Conservation (phyloP, 108 stramenopile species). For the Fragilaria crotonensis region DNA sequence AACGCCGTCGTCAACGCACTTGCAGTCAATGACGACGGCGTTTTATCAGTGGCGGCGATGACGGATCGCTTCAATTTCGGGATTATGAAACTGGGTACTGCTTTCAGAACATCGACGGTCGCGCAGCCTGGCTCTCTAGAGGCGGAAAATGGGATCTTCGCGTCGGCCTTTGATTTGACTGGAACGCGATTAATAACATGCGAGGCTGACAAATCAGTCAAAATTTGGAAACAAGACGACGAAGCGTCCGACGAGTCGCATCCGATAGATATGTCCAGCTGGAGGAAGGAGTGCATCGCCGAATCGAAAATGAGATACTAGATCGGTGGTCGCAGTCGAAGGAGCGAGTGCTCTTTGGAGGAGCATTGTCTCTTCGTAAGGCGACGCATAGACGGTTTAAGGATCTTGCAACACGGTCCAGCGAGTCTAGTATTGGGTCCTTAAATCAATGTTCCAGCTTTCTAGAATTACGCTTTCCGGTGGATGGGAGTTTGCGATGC, state of each 20-base stretch:
- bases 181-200: conserved; percentile 96
- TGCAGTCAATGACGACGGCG: conserved; percentile 95
- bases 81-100: conserved; percentile 95
- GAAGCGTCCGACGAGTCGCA: conserved; percentile 86
- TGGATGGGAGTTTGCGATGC: too few relatives aligned
- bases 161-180: conserved; percentile 90
- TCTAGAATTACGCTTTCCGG: too few relatives aligned
- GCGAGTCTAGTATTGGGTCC: too few relatives aligned
- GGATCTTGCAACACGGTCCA: too few relatives aligned
- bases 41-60: conserved; percentile 94
- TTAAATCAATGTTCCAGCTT: too few relatives aligned
- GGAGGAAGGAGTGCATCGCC: conserved; percentile 89
- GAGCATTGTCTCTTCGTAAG: too few relatives aligned
- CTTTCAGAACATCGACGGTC: conserved; percentile 85
- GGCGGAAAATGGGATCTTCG: conserved; percentile 95
- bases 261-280: conserved; percentile 93
- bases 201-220: conserved; percentile 99
- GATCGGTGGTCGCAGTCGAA: too few relatives aligned
- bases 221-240: conserved; percentile 97
- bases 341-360: too few relatives aligned
- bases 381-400: too few relatives aligned
- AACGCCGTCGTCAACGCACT: conserved; percentile 92
- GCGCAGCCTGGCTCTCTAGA: conserved; percentile 98
- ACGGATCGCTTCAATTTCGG: conserved; percentile 94
- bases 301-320: conserved; percentile 73